These are phyloP conservation scores for Zarea fungicola DNA, from an alignment of 2,329 filamentous ascomycete genomes.

Conservation along the genomic window DNA sequence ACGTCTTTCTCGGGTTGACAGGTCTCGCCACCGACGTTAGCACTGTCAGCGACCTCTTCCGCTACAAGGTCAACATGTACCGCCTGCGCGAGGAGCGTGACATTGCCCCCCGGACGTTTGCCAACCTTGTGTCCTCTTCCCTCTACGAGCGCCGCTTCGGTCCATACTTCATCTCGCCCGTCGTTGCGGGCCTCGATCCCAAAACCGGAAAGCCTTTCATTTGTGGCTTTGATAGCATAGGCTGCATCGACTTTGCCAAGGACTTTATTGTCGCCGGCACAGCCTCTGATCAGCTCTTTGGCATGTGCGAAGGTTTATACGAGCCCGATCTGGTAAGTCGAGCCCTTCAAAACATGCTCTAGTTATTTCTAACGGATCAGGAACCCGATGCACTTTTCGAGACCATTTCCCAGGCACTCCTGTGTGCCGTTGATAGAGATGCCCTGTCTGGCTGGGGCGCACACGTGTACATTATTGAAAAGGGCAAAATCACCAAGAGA, in stretches of 20 bases:
- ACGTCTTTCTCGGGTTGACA: conserved; percentile 91
- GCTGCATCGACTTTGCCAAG: conserved; percentile 98
- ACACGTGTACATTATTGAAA: conserved; percentile 99
- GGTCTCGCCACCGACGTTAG: conserved; percentile 93
- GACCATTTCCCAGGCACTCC: conserved; percentile 90
- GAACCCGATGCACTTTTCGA: conserved; percentile 93
- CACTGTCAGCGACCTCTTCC: conserved; percentile 94
- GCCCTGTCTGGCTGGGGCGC: conserved; percentile 97
- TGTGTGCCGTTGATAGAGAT: conserved; percentile 95
- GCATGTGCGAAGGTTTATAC: conserved; percentile 97
- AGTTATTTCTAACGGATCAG: conserved; percentile 35
- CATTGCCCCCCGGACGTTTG: conserved; percentile 91
- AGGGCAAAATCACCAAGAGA: conserved; percentile 99
- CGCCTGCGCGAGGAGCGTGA: conserved; percentile 94
- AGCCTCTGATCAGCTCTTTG: conserved; percentile 94
- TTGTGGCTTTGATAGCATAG: conserved; percentile 98
- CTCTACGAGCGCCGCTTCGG: conserved; percentile 96
- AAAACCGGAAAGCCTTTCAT: conserved; percentile 95
- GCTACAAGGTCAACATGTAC: conserved; percentile 99
- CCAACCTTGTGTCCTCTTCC: conserved; percentile 85
- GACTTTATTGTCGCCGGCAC: conserved; percentile 98
- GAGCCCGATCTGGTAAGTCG: conserved; percentile 85
- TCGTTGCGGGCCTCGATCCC: conserved; percentile 90
- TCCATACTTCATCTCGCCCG: conserved; percentile 91
- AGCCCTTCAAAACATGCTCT: conserved; percentile 15